Evolutionary conservation across 2,329 filamentous ascomycete species (phyloP).

Genomic region (Colletotrichum chlorophyti): DNA sequence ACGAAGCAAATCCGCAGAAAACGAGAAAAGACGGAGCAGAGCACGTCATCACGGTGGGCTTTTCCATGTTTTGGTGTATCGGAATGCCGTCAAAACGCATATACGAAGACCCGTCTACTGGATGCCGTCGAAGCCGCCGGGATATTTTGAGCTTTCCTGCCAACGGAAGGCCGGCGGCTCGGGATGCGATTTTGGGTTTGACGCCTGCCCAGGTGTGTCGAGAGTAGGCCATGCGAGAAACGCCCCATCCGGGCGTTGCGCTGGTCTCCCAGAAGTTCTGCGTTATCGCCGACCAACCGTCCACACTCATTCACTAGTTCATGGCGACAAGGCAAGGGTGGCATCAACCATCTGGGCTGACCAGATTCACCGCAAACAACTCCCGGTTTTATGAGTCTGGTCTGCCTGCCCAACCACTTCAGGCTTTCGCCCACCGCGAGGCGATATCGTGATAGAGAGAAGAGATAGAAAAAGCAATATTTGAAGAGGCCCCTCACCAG

Average conservation of each 20-base stretch:
- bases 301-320: constrained; percentile 6
- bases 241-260: constrained; percentile 14
- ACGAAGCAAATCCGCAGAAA: not conserved
- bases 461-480: no score
- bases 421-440: no score
- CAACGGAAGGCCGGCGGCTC: not conserved
- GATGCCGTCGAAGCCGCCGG: not conserved
- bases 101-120: constrained; percentile 16
- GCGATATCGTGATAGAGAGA: not conserved
- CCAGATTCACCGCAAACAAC: not conserved
- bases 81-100: constrained; percentile 24
- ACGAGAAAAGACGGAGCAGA: not conserved
- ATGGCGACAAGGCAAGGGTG: constrained; percentile 11
- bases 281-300: constrained; percentile 24
- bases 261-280: constrained; percentile 5
- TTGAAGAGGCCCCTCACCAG: constrained; percentile 1
- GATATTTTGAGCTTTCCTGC: constrained; percentile 11
- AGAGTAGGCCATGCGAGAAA: not conserved
- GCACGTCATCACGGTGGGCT: constrained; percentile 20
- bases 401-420: no score
- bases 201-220: no score
- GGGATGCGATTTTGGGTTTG: not conserved
- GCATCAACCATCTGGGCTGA: no score
- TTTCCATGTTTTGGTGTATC: constrained; percentile 5
- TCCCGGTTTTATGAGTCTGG: no score